phyloP scores from a whole-genome alignment of 2,329 filamentous ascomycete species.

The Hymenoscyphus scutula region DNA sequence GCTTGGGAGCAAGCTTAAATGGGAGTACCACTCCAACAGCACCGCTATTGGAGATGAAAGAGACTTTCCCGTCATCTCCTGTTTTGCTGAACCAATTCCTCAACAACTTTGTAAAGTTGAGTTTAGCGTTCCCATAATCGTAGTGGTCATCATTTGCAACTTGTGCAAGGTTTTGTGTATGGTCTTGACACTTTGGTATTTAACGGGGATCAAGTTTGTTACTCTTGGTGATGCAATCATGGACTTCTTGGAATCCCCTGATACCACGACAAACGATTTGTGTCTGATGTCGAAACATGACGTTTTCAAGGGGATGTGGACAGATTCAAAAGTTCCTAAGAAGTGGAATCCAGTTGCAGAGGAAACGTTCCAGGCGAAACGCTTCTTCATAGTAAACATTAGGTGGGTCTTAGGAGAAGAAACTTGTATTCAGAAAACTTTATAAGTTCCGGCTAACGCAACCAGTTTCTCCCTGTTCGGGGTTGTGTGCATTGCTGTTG shows the following conservation, averaged over 20 bases:
- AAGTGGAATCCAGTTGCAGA: neutral
- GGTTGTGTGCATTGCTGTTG: neutral
- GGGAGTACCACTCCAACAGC: neutral
- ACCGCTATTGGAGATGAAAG: neutral
- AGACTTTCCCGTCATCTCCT: neutral
- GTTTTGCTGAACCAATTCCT: neutral
- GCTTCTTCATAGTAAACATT: neutral
- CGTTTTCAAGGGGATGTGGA: neutral
- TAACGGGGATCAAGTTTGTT: neutral
- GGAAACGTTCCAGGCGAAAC: neutral
- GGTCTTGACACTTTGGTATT: neutral
- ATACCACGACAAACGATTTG: neutral
- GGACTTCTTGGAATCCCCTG: neutral
- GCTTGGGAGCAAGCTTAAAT: neutral
- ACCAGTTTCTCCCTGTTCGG: neutral
- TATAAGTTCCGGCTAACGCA: neutral
- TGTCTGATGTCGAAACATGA: neutral
- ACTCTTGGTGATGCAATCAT: constrained; percentile 11
- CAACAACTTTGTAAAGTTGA: neutral
- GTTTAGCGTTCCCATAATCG: neutral
- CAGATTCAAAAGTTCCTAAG: neutral
- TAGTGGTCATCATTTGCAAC: neutral
- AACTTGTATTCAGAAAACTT: neutral
- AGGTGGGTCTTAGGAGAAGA: neutral
- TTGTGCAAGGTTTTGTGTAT: neutral